These are phyloP conservation scores for Sporothrix pseudoabietina DNA, from an alignment of 2,329 filamentous ascomycete genomes.

Conservation along the genomic window DNA sequence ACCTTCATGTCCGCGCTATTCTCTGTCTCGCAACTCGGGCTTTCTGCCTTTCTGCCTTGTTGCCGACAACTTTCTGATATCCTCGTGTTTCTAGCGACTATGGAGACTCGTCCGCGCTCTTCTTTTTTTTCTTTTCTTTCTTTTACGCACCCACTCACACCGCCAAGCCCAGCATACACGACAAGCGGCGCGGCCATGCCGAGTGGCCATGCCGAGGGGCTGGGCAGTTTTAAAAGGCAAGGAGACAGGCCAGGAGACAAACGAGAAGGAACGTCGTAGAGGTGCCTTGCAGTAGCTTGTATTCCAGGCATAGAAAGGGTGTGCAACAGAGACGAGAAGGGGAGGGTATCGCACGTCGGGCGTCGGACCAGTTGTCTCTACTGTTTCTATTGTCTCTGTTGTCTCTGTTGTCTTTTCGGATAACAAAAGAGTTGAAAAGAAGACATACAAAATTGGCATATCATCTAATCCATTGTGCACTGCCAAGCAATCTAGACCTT, in stretches of 20 bases:
- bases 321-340: not conserved
- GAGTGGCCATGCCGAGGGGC: not conserved
- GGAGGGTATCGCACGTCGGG: not conserved
- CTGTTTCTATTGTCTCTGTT: not conserved
- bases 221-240: no score
- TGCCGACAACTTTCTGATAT: not conserved
- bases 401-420: not conserved
- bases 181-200: not conserved
- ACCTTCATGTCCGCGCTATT: not conserved
- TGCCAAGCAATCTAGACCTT: not conserved
- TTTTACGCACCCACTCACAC: no score
- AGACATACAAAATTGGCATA: not conserved
- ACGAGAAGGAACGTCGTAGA: not conserved
- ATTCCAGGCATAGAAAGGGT: not conserved
- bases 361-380: not conserved
- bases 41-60: not conserved
- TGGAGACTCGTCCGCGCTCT: no score
- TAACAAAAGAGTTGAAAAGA: not conserved
- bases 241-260: not conserved
- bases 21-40: not conserved
- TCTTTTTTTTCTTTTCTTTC: not conserved
- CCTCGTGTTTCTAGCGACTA: no score
- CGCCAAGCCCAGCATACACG: not conserved
- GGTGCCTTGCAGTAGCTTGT: slow-evolving; percentile 14
- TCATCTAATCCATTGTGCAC: not conserved